These are phyloP conservation scores for Aspergillus taichungensis DNA, from an alignment of 495 filamentous ascomycete species.

Conservation along the genomic window DNA sequence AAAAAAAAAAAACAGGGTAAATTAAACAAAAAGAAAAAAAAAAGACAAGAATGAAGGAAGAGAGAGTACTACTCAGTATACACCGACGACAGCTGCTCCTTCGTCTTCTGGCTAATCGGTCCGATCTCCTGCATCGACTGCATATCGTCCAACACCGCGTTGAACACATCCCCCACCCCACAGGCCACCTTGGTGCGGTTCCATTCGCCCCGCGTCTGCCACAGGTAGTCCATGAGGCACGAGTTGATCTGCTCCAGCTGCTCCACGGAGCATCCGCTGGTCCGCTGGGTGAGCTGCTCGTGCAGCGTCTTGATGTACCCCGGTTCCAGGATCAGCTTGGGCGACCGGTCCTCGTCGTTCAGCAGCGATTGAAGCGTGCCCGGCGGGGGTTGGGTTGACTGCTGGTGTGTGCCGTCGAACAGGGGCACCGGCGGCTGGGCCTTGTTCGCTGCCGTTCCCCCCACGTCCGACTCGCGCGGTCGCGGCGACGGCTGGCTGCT, in stretches of 20 bases:
- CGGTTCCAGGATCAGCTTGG: constrained; percentile 49
- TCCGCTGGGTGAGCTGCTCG: constrained; percentile 48
- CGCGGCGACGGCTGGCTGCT: constrained; percentile 33
- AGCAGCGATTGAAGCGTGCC: constrained; percentile 34
- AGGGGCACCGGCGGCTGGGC: constrained; percentile 40
- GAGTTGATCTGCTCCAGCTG: constrained; percentile 91
- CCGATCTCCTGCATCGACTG: constrained; percentile 53
- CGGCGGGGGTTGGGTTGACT: constrained; percentile 13
- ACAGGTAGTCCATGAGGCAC: constrained; percentile 82
- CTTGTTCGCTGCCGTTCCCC: constrained; percentile 16
- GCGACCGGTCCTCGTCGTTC: constrained; percentile 37
- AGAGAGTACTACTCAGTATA: constrained; percentile 11
- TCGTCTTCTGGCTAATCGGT: constrained; percentile 33
- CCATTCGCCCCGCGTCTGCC: constrained; percentile 68
- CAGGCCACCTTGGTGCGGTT: constrained; percentile 65
- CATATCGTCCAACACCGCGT: constrained; percentile 75
- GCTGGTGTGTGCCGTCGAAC: constrained; percentile 30
- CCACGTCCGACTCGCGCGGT: constrained; percentile 12
- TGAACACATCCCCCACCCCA: constrained; percentile 58
- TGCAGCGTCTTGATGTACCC: constrained; percentile 46
- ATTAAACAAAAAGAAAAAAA: constrained; percentile 5
- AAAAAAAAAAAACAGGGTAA: constrained; percentile 1
- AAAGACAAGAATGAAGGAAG: constrained; percentile 4
- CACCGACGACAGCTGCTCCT: constrained; percentile 23
- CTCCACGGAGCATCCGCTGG: constrained; percentile 77